Conservation (phyloP, 192 early-diverging fungal species). For the Dissophora ornata region DNA sequence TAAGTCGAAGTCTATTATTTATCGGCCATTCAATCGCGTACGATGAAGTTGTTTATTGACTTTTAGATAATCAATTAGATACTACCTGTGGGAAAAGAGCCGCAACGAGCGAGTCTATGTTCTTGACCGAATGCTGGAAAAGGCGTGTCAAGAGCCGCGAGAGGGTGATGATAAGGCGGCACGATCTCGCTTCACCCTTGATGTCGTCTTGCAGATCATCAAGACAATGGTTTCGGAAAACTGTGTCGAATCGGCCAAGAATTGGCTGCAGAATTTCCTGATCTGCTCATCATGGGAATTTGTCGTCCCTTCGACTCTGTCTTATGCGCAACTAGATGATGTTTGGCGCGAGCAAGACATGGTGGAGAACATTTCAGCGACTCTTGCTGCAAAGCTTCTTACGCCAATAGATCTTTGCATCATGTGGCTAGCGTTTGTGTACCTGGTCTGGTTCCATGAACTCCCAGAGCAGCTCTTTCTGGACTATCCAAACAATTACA, state of each 20-base stretch:
- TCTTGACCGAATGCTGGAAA: conserved; percentile 34
- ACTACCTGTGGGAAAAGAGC: conserved; percentile 29
- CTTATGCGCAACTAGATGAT: conserved; percentile 27
- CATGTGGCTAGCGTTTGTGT: conserved; percentile 37
- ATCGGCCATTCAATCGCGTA: too few relatives aligned
- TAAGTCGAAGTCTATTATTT: background rate
- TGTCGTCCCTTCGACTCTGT: conserved; percentile 17
- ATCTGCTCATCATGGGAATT: conserved; percentile 26
- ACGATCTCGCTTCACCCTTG: conserved; percentile 29
- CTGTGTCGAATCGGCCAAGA: conserved; percentile 34
- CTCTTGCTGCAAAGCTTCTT: conserved; percentile 26
- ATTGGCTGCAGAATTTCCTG: conserved; percentile 46
- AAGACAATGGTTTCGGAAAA: conserved; percentile 17
- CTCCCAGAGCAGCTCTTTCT: conserved; percentile 28
- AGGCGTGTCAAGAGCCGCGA: conserved; percentile 15
- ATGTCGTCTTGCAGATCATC: conserved; percentile 35
- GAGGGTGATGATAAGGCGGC: background rate
- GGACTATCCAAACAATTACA: conserved; percentile 29
- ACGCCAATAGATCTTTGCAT: conserved; percentile 34
- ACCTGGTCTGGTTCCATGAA: conserved; percentile 51
- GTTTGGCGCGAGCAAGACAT: conserved; percentile 39
- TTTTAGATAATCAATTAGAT: too few relatives aligned
- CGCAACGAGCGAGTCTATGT: conserved; percentile 23
- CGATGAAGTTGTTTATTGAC: too few relatives aligned
- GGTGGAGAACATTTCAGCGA: conserved; percentile 31